These are phyloP conservation scores for Teunomyces gatunensis DNA, from an alignment of 805 yeast species.

Conservation along the genomic window DNA sequence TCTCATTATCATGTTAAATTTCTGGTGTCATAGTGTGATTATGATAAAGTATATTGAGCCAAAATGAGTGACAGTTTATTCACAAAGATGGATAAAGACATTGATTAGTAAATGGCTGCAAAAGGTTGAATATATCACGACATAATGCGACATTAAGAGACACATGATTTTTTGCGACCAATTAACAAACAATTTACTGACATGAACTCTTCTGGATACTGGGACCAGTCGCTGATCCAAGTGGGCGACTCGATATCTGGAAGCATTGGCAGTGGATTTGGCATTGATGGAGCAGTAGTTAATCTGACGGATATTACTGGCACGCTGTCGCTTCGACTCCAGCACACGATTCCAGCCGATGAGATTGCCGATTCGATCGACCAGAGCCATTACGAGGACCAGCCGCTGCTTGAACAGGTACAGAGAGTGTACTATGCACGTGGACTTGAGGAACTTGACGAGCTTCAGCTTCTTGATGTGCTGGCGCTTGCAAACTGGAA, in stretches of 20 bases:
- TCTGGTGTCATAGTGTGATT: no score
- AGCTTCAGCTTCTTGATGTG: conserved; percentile 63
- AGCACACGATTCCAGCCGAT: conserved; percentile 26
- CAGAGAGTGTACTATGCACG: conserved; percentile 38
- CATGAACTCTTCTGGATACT: conserved; percentile 29
- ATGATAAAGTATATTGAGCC: no score
- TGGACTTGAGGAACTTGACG: conserved; percentile 57
- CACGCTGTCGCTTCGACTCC: conserved; percentile 26
- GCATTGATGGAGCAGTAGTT: background rate
- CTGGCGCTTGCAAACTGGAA: conserved; percentile 84
- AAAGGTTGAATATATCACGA: background rate
- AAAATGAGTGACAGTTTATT: no score
- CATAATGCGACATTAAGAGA: background rate
- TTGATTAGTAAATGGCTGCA: background rate
- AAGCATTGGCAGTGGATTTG: conserved; percentile 1
- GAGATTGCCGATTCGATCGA: conserved; percentile 30
- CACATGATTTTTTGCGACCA: background rate
- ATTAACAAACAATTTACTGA: background rate
- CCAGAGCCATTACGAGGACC: conserved; percentile 14
- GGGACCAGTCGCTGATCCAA: conserved; percentile 15
- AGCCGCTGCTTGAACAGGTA: conserved; percentile 39
- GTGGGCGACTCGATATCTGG: conserved; percentile 4
- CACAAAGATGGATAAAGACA: background rate
- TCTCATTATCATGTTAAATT: no score
- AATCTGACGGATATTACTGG: conserved; percentile 1